phyloP scores from a whole-genome alignment of 2,329 filamentous ascomycete genomes.

The Paecilomyces variotii region DNA sequence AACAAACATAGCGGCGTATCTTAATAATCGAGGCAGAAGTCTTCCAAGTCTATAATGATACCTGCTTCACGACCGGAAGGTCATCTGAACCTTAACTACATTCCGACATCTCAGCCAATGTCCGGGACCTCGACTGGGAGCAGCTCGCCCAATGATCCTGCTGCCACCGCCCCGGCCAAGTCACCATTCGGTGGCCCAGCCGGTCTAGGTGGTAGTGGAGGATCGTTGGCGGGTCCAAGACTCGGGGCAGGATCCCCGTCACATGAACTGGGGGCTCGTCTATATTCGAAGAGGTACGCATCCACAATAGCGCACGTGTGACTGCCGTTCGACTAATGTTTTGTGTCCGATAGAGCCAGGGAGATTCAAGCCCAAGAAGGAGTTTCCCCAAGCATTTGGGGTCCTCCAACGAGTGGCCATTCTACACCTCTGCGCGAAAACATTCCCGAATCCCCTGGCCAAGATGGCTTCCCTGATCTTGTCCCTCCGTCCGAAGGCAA shows the following conservation, averaged over 20 bases:
- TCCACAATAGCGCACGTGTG: not conserved
- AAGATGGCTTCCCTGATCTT: conserved; percentile 89
- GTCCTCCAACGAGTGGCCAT: conserved; percentile 90
- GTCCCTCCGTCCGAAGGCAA: conserved; percentile 60
- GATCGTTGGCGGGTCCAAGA: conserved; percentile 51
- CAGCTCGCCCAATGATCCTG: conserved; percentile 71
- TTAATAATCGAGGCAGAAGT: conserved; percentile 1
- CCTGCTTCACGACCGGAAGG: conserved; percentile 68
- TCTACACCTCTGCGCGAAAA: conserved; percentile 94
- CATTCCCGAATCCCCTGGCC: conserved; percentile 89
- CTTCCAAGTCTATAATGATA: conserved; percentile 78
- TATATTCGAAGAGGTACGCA: conserved; percentile 87
- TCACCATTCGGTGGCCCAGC: conserved; percentile 65
- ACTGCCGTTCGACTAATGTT: conserved; percentile 4
- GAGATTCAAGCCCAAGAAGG: conserved; percentile 98
- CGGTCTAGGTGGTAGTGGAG: conserved; percentile 46
- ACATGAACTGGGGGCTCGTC: conserved; percentile 72
- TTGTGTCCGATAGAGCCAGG: conserved; percentile 56
- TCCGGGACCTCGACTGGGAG: conserved; percentile 73
- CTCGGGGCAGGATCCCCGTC: conserved; percentile 93
- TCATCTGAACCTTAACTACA: conserved; percentile 77
- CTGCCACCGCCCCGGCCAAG: conserved; percentile 55
- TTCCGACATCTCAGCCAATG: conserved; percentile 59
- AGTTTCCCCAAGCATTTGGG: conserved; percentile 72
- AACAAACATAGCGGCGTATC: conserved; percentile 2